Conservation (phyloP, 1,284 basidiomycete genomes). For the Coniferiporia weirii region DNA sequence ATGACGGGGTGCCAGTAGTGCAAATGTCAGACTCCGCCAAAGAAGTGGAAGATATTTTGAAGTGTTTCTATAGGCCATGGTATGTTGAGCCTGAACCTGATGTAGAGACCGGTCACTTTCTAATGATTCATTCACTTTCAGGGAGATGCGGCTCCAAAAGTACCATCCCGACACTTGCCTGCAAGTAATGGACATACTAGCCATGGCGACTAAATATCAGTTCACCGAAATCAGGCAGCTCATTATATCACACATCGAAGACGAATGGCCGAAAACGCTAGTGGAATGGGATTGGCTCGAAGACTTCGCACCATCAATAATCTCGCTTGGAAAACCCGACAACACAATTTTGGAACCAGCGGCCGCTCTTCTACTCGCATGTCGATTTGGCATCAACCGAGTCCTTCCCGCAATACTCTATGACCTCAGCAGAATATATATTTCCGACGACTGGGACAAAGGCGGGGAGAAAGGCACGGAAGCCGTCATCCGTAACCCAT, state of each 20-base stretch:
- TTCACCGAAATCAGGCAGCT: background rate
- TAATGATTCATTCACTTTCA: background rate
- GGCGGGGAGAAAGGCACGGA: no score
- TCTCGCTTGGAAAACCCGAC: background rate
- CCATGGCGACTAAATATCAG: slow-evolving; percentile 14
- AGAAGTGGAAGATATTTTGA: background rate
- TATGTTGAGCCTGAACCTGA: background rate
- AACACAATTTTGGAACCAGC: background rate
- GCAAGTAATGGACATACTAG: background rate
- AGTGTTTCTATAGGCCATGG: background rate
- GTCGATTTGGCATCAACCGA: background rate
- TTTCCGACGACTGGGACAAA: no score
- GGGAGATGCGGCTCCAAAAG: background rate
- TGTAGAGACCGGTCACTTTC: background rate
- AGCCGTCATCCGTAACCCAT: no score
- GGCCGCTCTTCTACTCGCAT: background rate
- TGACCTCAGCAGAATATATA: no score
- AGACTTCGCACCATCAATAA: background rate
- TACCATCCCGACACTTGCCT: background rate
- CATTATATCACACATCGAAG: slow-evolving; percentile 9
- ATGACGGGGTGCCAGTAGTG: background rate
- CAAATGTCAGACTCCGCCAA: background rate
- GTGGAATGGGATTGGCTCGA: slow-evolving; percentile 12
- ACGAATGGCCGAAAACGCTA: slow-evolving; percentile 13
- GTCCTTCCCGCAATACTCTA: background rate